These are phyloP conservation scores for Salix dunnii DNA, from an alignment of 345 rosid genomes.

Conservation along the genomic window DNA sequence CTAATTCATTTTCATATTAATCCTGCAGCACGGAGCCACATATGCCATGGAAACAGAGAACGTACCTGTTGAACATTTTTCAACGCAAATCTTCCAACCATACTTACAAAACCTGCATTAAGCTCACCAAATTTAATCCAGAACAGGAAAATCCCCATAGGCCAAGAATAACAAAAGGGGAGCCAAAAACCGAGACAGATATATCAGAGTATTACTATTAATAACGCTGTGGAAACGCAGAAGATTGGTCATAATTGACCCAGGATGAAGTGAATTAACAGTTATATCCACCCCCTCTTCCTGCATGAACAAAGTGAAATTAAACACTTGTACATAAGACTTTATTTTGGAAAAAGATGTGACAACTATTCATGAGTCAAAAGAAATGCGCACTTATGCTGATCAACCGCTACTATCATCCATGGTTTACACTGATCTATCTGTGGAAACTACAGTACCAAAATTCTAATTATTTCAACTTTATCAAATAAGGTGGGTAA, in stretches of 20 bases:
- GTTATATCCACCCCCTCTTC: conserved; percentile 55
- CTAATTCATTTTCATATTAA: neutral
- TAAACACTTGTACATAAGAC: neutral
- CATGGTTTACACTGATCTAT: neutral
- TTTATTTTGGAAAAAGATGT: neutral
- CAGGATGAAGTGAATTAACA: conserved; percentile 70
- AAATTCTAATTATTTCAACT: neutral
- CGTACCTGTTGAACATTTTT: conserved; percentile 68
- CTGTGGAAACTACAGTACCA: neutral
- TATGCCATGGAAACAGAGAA: neutral
- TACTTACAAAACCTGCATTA: neutral
- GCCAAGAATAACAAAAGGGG: neutral
- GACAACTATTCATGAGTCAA: neutral
- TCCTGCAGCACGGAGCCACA: neutral
- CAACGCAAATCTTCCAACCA: neutral
- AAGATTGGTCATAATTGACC: conserved; percentile 56
- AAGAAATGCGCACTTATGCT: neutral
- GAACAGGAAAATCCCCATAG: neutral
- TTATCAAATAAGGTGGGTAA: neutral
- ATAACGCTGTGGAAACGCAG: conserved; percentile 37
- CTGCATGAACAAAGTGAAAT: conserved; percentile 24
- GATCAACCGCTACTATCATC: neutral
- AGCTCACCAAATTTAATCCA: neutral
- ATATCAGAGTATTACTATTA: conserved; percentile 30
- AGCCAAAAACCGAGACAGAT: neutral